phyloP scores from a whole-genome alignment of 352 stramenopile species.

The Globisporangium nagaii region DNA sequence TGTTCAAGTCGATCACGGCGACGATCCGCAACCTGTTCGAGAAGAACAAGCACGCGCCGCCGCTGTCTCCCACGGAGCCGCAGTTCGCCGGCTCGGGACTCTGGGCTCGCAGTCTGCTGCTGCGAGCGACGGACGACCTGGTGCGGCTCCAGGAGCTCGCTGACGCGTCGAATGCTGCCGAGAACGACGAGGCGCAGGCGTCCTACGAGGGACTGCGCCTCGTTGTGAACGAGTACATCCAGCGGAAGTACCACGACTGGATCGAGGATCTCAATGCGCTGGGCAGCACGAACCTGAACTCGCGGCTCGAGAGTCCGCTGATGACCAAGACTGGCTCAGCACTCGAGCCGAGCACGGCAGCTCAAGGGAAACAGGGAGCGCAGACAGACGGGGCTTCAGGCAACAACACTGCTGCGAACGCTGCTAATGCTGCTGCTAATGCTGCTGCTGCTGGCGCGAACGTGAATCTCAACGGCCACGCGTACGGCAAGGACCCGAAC shows the following conservation, averaged over 20 bases:
- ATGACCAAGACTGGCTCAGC: conserved; percentile 71
- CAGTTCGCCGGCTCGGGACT: conserved; percentile 90
- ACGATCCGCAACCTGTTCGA: conserved; percentile 90
- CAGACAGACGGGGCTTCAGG: neutral
- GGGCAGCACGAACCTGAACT: conserved; percentile 72
- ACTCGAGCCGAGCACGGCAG: conserved; percentile 2
- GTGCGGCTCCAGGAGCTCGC: conserved; percentile 64
- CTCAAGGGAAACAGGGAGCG: conserved; percentile 1
- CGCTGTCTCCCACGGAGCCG: conserved; percentile 86
- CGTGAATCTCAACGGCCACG: conserved; percentile 32
- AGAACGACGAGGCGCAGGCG: conserved; percentile 76
- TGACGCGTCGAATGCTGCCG: conserved; percentile 57
- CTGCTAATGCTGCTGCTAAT: neutral
- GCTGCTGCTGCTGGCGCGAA: too few species aligned
- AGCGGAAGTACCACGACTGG: conserved; percentile 89
- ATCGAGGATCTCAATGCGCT: conserved; percentile 83
- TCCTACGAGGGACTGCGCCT: conserved; percentile 70
- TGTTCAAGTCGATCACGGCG: conserved; percentile 81
- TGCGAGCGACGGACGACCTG: conserved; percentile 73
- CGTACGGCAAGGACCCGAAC: conserved; percentile 45
- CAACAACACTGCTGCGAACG: neutral
- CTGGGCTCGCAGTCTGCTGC: conserved; percentile 88
- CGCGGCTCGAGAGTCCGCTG: conserved; percentile 76
- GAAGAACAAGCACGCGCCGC: conserved; percentile 81
- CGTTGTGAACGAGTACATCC: conserved; percentile 88